Conservation (phyloP, 139 green algal genomes). For the Auxenochlorella pyrenoidosa region DNA sequence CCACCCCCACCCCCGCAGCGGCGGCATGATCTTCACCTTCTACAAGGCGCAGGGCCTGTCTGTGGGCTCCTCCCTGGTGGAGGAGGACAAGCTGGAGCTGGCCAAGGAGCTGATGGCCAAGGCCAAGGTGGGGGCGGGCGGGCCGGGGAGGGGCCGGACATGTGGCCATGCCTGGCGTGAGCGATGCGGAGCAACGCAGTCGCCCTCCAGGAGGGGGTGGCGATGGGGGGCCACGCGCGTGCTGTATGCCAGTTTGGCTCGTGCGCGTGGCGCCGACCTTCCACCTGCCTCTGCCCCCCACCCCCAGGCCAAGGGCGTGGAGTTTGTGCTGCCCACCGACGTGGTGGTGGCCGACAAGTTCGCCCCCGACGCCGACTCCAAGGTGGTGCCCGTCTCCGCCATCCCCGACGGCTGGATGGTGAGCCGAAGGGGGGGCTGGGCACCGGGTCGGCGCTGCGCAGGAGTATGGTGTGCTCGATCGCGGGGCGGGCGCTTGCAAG, state of each 20-base stretch:
- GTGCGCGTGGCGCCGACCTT: no score
- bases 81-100: conserved; percentile 99
- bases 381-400: conserved; percentile 76
- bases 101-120: conserved; percentile 89
- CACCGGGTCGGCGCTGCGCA: no score
- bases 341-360: conserved; percentile 98
- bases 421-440: background rate
- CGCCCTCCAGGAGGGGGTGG: no score
- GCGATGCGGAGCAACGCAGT: no score
- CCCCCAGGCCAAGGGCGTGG: conserved; percentile 77
- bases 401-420: conserved; percentile 99
- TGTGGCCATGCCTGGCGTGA: no score
- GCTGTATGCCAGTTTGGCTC: background rate
- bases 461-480: background rate
- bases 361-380: conserved; percentile 86
- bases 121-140: conserved; percentile 80
- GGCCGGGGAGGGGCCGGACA: no score
- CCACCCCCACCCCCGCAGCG: no score
- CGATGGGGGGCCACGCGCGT: background rate
- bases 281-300: background rate
- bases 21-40: conserved; percentile 99
- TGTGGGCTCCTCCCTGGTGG: conserved; percentile 91
- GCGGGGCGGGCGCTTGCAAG: background rate
- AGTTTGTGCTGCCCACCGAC: conserved; percentile 97
- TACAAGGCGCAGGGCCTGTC: conserved; percentile 92